Conservation (phyloP, 108 stramenopile species). For the Nitzschia sp. region DNA sequence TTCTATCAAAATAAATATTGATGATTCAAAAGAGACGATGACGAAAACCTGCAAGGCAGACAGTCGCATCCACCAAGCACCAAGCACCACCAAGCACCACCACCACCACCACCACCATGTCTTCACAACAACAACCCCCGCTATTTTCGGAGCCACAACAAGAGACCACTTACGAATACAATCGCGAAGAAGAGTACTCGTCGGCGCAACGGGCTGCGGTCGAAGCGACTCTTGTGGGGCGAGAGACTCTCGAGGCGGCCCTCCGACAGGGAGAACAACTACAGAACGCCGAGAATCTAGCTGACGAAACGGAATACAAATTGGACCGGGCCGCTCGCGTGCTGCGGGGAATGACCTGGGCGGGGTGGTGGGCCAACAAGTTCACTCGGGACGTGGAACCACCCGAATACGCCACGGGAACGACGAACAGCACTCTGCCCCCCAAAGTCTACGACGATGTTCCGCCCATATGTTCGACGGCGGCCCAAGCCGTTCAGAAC, state of each 20-base stretch:
- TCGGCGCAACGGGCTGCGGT: slow-evolving; percentile 51
- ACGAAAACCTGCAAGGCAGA: too few species aligned
- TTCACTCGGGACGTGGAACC: slow-evolving; percentile 44
- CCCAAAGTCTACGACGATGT: slow-evolving; percentile 42
- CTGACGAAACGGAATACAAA: slow-evolving; percentile 48
- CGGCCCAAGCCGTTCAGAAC: slow-evolving; percentile 56
- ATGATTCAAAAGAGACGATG: too few species aligned
- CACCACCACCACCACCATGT: neutral
- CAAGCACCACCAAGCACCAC: too few species aligned
- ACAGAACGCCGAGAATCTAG: slow-evolving; percentile 34
- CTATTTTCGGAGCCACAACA: slow-evolving; percentile 1
- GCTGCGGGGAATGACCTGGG: slow-evolving; percentile 62
- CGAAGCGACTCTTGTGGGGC: slow-evolving; percentile 47
- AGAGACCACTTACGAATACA: neutral
- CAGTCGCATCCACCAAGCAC: too few species aligned
- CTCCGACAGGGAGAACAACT: slow-evolving; percentile 57
- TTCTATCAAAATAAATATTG: too few species aligned
- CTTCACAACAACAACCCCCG: too few species aligned
- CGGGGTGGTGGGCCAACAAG: slow-evolving; percentile 63
- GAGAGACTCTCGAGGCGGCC: slow-evolving; percentile 46
- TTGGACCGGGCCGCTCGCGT: slow-evolving; percentile 52
- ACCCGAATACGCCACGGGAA: slow-evolving; percentile 12
- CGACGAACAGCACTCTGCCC: slow-evolving; percentile 1
- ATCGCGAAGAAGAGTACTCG: slow-evolving; percentile 46
- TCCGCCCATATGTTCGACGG: slow-evolving; percentile 21